Conservation (phyloP, 345 rosid genomes). For the Leavenworthia alabamica region DNA sequence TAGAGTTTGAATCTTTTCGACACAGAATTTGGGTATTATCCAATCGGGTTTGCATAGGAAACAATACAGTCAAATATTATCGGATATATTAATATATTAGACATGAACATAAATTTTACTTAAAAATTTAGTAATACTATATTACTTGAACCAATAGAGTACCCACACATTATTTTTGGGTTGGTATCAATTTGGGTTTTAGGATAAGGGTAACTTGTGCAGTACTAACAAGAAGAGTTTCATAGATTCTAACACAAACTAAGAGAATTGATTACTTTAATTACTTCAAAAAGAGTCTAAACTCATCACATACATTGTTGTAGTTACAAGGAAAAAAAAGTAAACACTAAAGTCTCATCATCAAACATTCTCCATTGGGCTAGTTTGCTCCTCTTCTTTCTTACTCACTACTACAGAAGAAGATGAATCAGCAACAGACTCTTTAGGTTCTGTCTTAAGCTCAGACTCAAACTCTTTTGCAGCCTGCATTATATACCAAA, state of each 20-base stretch:
- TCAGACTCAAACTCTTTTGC: constrained; percentile 94
- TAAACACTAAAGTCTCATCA: not conserved
- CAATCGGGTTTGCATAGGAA: no score
- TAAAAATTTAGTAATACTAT: no score
- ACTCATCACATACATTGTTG: constrained; percentile 9
- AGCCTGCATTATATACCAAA: constrained; percentile 49
- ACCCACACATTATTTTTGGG: no score
- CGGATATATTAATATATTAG: no score
- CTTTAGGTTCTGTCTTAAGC: constrained; percentile 76
- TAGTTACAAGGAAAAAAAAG: no score
- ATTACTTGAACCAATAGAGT: no score
- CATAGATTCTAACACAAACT: not conserved
- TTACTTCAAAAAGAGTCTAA: not conserved
- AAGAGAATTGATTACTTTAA: not conserved
- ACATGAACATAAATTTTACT: no score
- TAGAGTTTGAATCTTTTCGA: no score
- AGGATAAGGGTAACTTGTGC: no score
- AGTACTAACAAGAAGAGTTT: not conserved
- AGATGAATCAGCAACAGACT: constrained; percentile 34
- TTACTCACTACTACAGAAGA: constrained; percentile 35
- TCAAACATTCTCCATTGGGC: constrained; percentile 66
- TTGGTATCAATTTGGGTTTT: no score
- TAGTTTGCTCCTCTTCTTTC: constrained; percentile 42
- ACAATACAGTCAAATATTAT: no score
- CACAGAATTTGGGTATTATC: no score